Evolutionary conservation across 139 green algal genomes (phyloP), one percentile per base, ranked within the genome.

Genomic region (Medakamo hakoo): DNA sequence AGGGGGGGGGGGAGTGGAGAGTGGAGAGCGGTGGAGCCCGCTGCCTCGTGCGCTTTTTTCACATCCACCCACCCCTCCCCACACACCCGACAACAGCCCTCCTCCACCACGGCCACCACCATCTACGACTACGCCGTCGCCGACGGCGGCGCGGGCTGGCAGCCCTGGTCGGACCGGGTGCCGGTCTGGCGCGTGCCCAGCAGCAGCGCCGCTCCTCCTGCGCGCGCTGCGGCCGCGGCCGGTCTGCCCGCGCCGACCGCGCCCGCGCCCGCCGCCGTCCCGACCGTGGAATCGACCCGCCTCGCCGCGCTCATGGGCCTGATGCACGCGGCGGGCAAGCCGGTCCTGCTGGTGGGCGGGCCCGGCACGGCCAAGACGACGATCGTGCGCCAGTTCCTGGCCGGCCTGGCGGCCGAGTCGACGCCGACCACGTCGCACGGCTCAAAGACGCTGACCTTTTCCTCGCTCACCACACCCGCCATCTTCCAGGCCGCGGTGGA

Each of bases 381-480:
- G 22, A 82, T 75, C 29, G 81, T 95, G 69, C 88, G 86, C 55
- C 82, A 89, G 74, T 26, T 64, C 23, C 18, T 30, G 23, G 25
- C n/a, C 26, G 4, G 4, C 59, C n/a, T 58, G n/a, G 61, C 95
- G 30, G 63, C 4, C 67, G 68, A 48, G 85, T 91, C 60, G 75
- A 81, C 70, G 72, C 76, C 4, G 85, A 91, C 57, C 76, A n/a
- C n/a, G n/a, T n/a, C 78, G 48, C 78, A 76, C 58, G 52, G 58
- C 20, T 77, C 59, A 65, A 95, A 95, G 76, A 92, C 84, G 30
- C 88, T 96, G 72, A 96, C 86, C 63, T 95, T 96, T 73, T 95
- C 85, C 30, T 86, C 64, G 55, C 78, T 96, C 55, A 96, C 90
- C 30, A 94, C 84, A 1, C 90, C 90, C 21, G 58, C 71, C 52